Evolutionary conservation across 2,329 filamentous ascomycete genomes (phyloP), one percentile per base, ranked within the genome.

Genomic region (Hymenoscyphus occultus): DNA sequence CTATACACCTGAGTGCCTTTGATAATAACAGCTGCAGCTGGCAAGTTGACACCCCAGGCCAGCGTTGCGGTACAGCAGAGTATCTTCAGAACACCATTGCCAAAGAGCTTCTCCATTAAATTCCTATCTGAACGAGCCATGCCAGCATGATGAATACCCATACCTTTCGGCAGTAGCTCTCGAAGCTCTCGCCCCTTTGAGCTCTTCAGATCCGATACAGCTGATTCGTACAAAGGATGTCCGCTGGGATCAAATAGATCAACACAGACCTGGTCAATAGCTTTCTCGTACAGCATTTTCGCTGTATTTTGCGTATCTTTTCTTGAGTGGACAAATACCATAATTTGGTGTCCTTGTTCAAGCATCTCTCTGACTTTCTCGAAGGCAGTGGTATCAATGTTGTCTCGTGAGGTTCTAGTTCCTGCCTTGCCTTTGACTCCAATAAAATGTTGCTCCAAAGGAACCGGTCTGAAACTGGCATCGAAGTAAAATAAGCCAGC

Each of bases 1-100:
- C 93, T 98, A 79, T 99, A 99, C 0, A 99, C 86, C 74, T 98
- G 94, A 0, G 95, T 99, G 16, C 95, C 95, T 77, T 99, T 99
- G 83, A 99, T 99, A 62, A 99, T 86, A 60, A 99, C 95, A 0
- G 95, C 96, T 0, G 95, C 95, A 40, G 95, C 95, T 0, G 95
- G 95, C 77, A 99, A 86, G 77, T 99, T 99, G 75, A 99, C 94
- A 87, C 95, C 95, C 95, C 95, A 99, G 0, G 95, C 95, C 32
- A 99, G 83, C 0, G 95, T 99, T 12, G 95, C 95, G 2, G 95
- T 99, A 86, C 96, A 99, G 82, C 94, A 98, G 28, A 99, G 88
- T 0, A 99, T 93, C 77, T 95, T 97, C 71, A 98, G 85, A n/a
- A 98, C 89, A 32, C 95, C 96, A 70, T 96, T 90, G 3, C 84